Conservation (phyloP, 208 protist species). For the Leishmania tropica region DNA sequence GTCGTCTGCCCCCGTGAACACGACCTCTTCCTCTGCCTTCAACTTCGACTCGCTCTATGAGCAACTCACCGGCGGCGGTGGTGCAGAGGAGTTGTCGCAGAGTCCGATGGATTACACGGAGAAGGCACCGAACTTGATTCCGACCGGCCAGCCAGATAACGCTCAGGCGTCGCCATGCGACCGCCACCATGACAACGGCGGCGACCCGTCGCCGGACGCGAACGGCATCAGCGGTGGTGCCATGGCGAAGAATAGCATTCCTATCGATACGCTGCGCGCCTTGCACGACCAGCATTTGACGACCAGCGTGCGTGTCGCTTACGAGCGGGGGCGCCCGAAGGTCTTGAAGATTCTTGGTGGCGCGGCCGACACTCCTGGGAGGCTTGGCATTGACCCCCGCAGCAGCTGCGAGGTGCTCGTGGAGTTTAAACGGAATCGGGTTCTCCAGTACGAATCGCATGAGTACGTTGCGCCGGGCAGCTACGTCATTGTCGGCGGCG, state of each 20-base stretch:
- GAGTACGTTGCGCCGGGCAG: conserved; percentile 74
- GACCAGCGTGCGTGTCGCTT: conserved; percentile 48
- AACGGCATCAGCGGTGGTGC: conserved; percentile 23
- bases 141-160: neutral
- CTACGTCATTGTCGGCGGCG: conserved; percentile 87
- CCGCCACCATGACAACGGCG: conserved; percentile 1
- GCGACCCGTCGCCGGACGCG: conserved; percentile 7
- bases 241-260: conserved; percentile 74
- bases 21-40: conserved; percentile 17
- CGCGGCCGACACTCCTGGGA: conserved; percentile 42
- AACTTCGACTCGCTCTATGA: conserved; percentile 62
- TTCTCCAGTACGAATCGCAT: conserved; percentile 83
- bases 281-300: conserved; percentile 93
- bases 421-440: conserved; percentile 89
- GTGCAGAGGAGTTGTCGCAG: conserved; percentile 26
- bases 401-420: conserved; percentile 87
- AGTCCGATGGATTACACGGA: conserved; percentile 30
- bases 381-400: conserved; percentile 54
- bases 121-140: neutral
- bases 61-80: conserved; percentile 41
- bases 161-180: conserved; percentile 9
- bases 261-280: conserved; percentile 93
- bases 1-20: conserved; percentile 11
- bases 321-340: conserved; percentile 65
- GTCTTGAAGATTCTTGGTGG: conserved; percentile 47